Percentiles rank a stretch among this genome's conserved stretches.
phyloP scores from a whole-genome alignment of 2,329 filamentous ascomycete genomes.

The Aspergillus udagawae region DNA sequence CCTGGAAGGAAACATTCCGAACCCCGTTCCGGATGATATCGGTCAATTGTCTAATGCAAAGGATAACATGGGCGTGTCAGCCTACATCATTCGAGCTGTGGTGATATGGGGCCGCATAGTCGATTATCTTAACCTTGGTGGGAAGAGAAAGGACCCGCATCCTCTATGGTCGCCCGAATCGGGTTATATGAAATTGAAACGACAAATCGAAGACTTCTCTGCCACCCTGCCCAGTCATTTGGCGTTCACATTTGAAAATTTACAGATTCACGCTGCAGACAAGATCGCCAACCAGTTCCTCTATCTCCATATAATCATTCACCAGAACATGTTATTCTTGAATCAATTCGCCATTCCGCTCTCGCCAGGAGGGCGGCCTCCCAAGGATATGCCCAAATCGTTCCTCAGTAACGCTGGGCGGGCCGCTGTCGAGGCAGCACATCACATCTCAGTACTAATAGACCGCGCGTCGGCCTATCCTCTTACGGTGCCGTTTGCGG shows the following conservation, averaged over 20 bases:
- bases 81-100: constrained; percentile 81
- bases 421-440: constrained; percentile 77
- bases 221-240: constrained; percentile 65
- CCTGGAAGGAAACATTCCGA: constrained; percentile 66
- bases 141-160: constrained; percentile 70
- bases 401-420: constrained; percentile 74
- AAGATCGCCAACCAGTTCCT: constrained; percentile 87
- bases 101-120: constrained; percentile 87
- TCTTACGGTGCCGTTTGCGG: constrained; percentile 85
- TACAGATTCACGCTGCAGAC: constrained; percentile 78
- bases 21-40: constrained; percentile 59
- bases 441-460: constrained; percentile 78
- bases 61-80: constrained; percentile 90
- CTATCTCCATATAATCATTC: constrained; percentile 83
- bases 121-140: constrained; percentile 84
- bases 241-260: constrained; percentile 74
- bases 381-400: constrained; percentile 67
- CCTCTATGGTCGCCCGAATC: constrained; percentile 83
- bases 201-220: constrained; percentile 67
- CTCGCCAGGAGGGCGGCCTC: constrained; percentile 59
- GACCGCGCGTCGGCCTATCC: constrained; percentile 75
- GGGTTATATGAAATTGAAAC: constrained; percentile 65
- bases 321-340: constrained; percentile 87
- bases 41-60: constrained; percentile 62
- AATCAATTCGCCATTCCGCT: constrained; percentile 78